These are phyloP conservation scores for Annulohypoxylon bovei DNA, from an alignment of 495 filamentous ascomycete genomes.

Conservation along the genomic window DNA sequence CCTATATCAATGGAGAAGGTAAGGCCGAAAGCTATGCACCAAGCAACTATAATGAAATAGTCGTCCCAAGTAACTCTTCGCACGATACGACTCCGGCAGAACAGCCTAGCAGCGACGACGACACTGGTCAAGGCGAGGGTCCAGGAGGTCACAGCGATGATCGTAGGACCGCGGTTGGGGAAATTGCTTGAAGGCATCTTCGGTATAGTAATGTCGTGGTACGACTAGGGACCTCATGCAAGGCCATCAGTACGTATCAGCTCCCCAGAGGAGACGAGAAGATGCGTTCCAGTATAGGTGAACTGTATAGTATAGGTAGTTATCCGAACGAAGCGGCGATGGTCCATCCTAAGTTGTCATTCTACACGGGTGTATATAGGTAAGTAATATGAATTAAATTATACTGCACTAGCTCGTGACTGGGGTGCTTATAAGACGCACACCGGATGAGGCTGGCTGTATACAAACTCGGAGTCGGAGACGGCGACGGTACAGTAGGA, in stretches of 20 bases:
- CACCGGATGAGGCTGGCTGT: neutral
- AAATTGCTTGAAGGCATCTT: constrained; percentile 42
- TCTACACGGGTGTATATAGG: constrained; percentile 17
- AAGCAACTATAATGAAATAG: constrained; percentile 84
- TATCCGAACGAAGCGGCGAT: constrained; percentile 18
- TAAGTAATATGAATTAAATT: constrained; percentile 12
- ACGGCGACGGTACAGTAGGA: neutral
- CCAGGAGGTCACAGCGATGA: constrained; percentile 77
- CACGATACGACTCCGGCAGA: constrained; percentile 78
- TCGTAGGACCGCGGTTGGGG: constrained; percentile 69
- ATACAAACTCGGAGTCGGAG: constrained; percentile 14
- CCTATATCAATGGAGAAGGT: constrained; percentile 80
- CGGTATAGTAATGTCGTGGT: constrained; percentile 31
- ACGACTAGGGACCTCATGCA: constrained; percentile 34
- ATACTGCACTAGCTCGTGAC: constrained; percentile 18
- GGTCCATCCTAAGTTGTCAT: constrained; percentile 16
- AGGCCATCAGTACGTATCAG: constrained; percentile 40
- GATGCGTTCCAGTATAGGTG: constrained; percentile 10
- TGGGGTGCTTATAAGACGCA: constrained; percentile 17
- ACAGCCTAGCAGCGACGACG: constrained; percentile 76
- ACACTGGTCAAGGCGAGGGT: constrained; percentile 72
- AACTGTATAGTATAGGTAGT: constrained; percentile 29
- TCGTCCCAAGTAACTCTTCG: constrained; percentile 77
- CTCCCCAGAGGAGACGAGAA: constrained; percentile 23
- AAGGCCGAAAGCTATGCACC: constrained; percentile 82